Evolutionary conservation across 2,329 filamentous ascomycete genomes (phyloP), one percentile per base, ranked within the genome.

Genomic region (Davidsoniella virescens): DNA sequence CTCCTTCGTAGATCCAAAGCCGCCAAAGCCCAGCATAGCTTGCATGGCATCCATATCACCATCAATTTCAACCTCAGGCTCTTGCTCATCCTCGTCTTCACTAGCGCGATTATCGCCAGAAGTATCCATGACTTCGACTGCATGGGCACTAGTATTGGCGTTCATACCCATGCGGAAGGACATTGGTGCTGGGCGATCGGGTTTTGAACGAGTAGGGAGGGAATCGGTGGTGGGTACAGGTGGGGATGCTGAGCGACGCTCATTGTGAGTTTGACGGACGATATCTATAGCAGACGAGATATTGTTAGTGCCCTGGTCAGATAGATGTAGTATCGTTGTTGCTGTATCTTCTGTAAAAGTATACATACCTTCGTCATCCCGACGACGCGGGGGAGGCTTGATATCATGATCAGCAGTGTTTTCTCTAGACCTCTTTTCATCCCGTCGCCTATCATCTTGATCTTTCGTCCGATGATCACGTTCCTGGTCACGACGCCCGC

Each of bases 11-110:
- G 78, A 80, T 52, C 80, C 81, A 65, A 96, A 98, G 1, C 75
- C 77, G 16, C 79, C 79, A 60, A 98, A 95, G 2, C 92, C 92
- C 84, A 98, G 88, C 69, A 88, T 78, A 46, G 81, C 80, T 58
- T 80, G 73, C 82, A 96, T 90, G 53, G 76, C 76, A 50, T 73
- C 76, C 61, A 83, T 70, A 47, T 80, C 78, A 55, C 88, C 83
- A 51, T 72, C 73, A 29, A 73, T 73, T 46, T 71, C 67, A 14
- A 71, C 60, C 25, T 72, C 66, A 39, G 73, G 73, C 16, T 75
- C 72, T 14, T 73, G 68, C 33, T 57, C 60, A 44, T 63, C 57
- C 6, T 55, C 55, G 10, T 57, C 57, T 5, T 60, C 64, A 3
- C 59, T 61, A 5, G 51, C 36, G 26, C 12, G 26, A 29, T 16